Conservation (phyloP, 202 grass and related monocot species). For the Eragrostis tef region DNA sequence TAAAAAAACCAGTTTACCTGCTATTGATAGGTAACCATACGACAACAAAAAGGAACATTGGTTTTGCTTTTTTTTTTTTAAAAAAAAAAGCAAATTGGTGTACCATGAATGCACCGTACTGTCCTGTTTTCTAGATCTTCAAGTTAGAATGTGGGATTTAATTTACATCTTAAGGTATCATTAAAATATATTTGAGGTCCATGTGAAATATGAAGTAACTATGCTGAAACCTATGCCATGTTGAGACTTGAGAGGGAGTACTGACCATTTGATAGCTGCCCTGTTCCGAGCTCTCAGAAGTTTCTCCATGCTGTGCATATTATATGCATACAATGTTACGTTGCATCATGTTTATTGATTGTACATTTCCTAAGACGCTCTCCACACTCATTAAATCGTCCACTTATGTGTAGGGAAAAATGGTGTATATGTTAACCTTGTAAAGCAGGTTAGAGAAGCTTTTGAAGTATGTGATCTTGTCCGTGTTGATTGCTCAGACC, state of each 20-base stretch:
- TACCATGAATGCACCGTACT: not conserved
- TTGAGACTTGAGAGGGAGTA: not conserved
- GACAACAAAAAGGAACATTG: not conserved
- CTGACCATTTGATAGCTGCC: not conserved
- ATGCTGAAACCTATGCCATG: too few species aligned
- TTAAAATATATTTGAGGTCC: not conserved
- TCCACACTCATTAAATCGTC: not conserved
- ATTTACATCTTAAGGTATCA: not conserved
- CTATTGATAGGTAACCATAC: not conserved
- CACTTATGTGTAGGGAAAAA: slow-evolving; percentile 74
- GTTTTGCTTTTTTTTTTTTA: not conserved
- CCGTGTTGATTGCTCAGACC: slow-evolving; percentile 70
- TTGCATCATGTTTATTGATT: slow-evolving; percentile 18
- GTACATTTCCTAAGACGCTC: slow-evolving; percentile 2
- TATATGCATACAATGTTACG: slow-evolving; percentile 12
- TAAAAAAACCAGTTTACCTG: slow-evolving; percentile 10
- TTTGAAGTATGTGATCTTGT: slow-evolving; percentile 94
- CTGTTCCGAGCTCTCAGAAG: slow-evolving; percentile 29
- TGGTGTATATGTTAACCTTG: slow-evolving; percentile 85
- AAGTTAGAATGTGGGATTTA: not conserved
- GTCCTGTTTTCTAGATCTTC: not conserved
- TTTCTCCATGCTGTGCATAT: slow-evolving; percentile 24
- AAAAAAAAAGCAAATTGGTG: not conserved
- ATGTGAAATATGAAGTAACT: not conserved
- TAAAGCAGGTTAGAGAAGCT: slow-evolving; percentile 80